Conservation (phyloP, 257 asterid genomes). For the Nicotiana tabacum region DNA sequence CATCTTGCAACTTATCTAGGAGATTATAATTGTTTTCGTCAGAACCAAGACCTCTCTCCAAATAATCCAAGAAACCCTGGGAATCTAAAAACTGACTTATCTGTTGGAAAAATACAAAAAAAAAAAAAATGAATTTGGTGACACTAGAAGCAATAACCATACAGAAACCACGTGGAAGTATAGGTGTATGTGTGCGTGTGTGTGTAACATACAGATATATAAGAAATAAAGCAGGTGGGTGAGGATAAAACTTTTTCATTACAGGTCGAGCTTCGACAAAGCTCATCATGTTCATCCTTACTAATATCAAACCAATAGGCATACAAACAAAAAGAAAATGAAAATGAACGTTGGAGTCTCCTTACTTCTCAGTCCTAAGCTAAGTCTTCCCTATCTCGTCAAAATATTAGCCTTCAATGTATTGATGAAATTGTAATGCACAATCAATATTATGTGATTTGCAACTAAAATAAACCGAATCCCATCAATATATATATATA, state of each 20-base stretch:
- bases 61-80: conserved; percentile 90
- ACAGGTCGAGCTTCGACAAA: not conserved
- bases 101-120: conserved; percentile 42
- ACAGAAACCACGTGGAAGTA: conserved; percentile 6
- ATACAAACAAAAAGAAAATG: not conserved
- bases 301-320: not conserved
- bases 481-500: not conserved
- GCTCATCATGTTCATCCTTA: not conserved
- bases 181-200: not conserved
- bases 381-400: not conserved
- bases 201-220: not conserved
- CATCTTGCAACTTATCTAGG: conserved; percentile 94
- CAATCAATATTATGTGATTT: not conserved
- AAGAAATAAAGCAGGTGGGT: not conserved
- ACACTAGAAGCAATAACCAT: not conserved
- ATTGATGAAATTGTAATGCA: not conserved
- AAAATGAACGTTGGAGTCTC: not conserved
- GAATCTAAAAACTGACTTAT: conserved; percentile 85
- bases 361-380: conserved; percentile 6
- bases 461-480: not conserved
- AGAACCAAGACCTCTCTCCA: conserved; percentile 88
- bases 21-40: conserved; percentile 68
- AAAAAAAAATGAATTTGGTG: not conserved
- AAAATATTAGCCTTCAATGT: not conserved
- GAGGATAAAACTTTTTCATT: not conserved